These are phyloP conservation scores for Penicillium sp. DNA, from an alignment of 2,329 filamentous ascomycete genomes.

Conservation along the genomic window DNA sequence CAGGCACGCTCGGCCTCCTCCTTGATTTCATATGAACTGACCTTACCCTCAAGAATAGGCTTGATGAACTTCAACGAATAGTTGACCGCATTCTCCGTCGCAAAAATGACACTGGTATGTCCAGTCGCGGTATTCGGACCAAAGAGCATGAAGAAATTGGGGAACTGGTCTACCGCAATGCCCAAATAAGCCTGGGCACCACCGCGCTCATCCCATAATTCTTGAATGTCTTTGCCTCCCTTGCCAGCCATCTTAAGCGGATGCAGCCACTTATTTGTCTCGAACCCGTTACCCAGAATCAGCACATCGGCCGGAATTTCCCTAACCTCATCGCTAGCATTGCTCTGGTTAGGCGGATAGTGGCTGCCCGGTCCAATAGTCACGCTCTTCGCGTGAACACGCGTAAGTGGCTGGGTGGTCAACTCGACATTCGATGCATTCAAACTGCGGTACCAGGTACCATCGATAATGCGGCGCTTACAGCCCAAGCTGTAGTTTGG, in stretches of 20 bases:
- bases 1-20: conserved; percentile 53
- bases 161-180: conserved; percentile 62
- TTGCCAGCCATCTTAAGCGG: conserved; percentile 59
- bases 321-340: conserved; percentile 36
- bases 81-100: conserved; percentile 65
- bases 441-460: conserved; percentile 59
- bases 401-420: conserved; percentile 55
- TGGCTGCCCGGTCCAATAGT: conserved; percentile 55
- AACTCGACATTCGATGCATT: conserved; percentile 59
- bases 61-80: conserved; percentile 64
- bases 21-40: conserved; percentile 53
- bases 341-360: conserved; percentile 45
- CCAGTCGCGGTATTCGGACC: conserved; percentile 68
- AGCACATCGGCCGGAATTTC: conserved; percentile 64
- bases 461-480: conserved; percentile 66
- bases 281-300: conserved; percentile 65
- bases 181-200: conserved; percentile 66
- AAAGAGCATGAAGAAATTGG: conserved; percentile 68
- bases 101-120: conserved; percentile 64
- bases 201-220: conserved; percentile 63
- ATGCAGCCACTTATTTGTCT: conserved; percentile 59
- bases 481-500: conserved; percentile 67
- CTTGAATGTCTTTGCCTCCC: conserved; percentile 53
- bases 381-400: conserved; percentile 55
- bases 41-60: conserved; percentile 54